These are phyloP conservation scores for Alternaria ventricosa DNA, from an alignment of 2,329 filamentous ascomycete species.

Conservation along the genomic window DNA sequence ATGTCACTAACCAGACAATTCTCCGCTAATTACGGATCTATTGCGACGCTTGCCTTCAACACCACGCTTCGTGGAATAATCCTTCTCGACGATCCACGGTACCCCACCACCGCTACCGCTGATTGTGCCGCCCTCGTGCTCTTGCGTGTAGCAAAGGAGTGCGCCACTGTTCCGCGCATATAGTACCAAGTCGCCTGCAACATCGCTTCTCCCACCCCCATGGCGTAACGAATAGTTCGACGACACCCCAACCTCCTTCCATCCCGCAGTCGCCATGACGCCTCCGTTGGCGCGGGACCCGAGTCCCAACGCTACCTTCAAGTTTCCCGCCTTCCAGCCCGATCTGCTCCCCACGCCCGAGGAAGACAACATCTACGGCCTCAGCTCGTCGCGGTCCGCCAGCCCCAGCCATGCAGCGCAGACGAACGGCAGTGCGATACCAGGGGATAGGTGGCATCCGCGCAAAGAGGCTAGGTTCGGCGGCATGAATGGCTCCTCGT, in stretches of 20 bases:
- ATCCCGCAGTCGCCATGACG: constrained; percentile 34
- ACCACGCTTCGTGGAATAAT: constrained; percentile 12
- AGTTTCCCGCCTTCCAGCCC: constrained; percentile 55
- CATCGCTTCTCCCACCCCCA: constrained; percentile 23
- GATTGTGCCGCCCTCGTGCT: background rate
- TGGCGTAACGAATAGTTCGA: constrained; percentile 38
- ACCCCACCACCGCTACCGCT: constrained; percentile 2
- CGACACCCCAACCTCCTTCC: constrained; percentile 20
- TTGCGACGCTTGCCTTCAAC: constrained; percentile 25
- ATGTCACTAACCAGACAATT: constrained; percentile 22
- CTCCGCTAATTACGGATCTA: constrained; percentile 24
- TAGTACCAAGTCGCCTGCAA: background rate
- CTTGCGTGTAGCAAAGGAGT: background rate
- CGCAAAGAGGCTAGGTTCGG: constrained; percentile 60
- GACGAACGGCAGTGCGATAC: constrained; percentile 37
- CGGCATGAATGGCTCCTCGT: constrained; percentile 50
- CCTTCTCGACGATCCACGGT: constrained; percentile 2
- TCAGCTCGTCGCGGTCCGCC: constrained; percentile 42
- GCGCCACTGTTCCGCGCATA: constrained; percentile 2
- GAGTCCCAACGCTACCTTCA: constrained; percentile 48
- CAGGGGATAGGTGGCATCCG: constrained; percentile 66
- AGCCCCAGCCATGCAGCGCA: constrained; percentile 39
- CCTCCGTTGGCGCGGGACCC: constrained; percentile 37
- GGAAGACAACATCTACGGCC: constrained; percentile 40
- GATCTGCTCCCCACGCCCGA: constrained; percentile 50